A percentile compares a stretch with the other conserved stretches of the same genome.
These are phyloP conservation scores for Melampsora occidentalis DNA, from an alignment of 1,284 basidiomycete species.

Conservation along the genomic window DNA sequence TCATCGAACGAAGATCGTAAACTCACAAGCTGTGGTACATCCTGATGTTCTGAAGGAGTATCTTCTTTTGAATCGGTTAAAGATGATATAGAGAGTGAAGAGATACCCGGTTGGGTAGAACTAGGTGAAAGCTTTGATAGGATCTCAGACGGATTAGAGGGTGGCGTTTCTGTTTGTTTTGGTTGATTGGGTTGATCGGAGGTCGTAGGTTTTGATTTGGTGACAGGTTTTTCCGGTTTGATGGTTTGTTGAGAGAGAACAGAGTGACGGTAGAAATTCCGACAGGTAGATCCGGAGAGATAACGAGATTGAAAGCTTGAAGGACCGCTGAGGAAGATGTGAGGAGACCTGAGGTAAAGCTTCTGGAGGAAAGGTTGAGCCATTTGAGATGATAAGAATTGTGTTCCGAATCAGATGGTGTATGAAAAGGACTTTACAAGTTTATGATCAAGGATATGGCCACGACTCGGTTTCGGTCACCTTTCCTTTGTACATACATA, in stretches of 20 bases:
- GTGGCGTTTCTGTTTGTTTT: too few species aligned
- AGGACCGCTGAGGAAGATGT: background rate
- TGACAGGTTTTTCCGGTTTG: background rate
- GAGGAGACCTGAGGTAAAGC: background rate
- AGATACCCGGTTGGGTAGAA: constrained; percentile 2
- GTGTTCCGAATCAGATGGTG: background rate
- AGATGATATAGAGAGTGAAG: background rate
- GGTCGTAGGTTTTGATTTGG: background rate
- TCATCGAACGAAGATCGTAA: constrained; percentile 38
- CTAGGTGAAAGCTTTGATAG: background rate
- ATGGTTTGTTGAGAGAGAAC: background rate
- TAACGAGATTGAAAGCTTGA: background rate
- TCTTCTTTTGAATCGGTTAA: background rate
- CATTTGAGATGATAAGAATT: background rate
- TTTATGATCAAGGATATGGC: too few species aligned
- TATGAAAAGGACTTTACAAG: too few species aligned
- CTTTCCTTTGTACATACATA: too few species aligned
- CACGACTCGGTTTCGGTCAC: too few species aligned
- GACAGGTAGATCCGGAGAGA: background rate
- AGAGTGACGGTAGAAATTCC: background rate
- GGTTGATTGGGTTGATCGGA: too few species aligned
- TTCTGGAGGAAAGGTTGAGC: constrained; percentile 4
- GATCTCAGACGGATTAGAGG: background rate
- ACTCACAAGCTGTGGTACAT: constrained; percentile 1
- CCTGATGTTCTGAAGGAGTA: background rate